Base-by-base conservation (phyloP, 2,329 filamentous ascomycete species). In the Paracamarosporium sp. region DNA sequence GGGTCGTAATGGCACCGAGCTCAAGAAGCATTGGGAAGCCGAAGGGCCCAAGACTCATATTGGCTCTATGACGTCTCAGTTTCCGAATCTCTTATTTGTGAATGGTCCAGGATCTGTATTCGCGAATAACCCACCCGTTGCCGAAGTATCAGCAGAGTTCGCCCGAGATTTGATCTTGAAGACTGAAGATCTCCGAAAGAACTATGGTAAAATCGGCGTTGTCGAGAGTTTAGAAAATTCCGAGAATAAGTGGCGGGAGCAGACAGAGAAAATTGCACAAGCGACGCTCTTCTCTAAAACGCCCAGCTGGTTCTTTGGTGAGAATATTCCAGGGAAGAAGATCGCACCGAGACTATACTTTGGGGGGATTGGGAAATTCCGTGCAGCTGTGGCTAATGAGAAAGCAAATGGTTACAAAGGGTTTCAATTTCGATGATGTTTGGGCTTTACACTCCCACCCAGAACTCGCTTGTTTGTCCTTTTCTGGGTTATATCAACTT, bases 311-410 rank as follows among this genome's bases (percentile, higher is more conserved):
- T 46, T 46, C 15, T 46, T 46, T 31, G 43, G 43, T 6, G 43
- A 46, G 15, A 46, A 46, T 17, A 46, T 46, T 30, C 43, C 43
- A 46, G 43, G 43, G 43, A 46, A 46, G 43, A 46, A 46, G 28
- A 27, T 46, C 17, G 43, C 43, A 31, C 43, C 43, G 4, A 46
- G 43, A 17, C 27, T 46, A 13, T 46, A 46, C 15, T 46, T 46
- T 46, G 43, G 43, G 11, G 43, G 43, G 15, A 46, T 46, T 12
- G 43, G 43, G 12, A 46, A 15, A 11, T 46, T 46, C 27, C 43
- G 43, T 31, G 43, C 43, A 25, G 43, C 43, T 17, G 24, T 46
- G 11, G 43, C 43, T 12, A 27, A 28, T 31, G 43, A 31, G 43
- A 46, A 46, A 13, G 43, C 43, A 20, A 20, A 30, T 31, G 43